Percentiles rank a stretch among this genome's conserved stretches.
Evolutionary conservation across 805 yeast genomes (phyloP).

Genomic region (Henningerozyma blattae): DNA sequence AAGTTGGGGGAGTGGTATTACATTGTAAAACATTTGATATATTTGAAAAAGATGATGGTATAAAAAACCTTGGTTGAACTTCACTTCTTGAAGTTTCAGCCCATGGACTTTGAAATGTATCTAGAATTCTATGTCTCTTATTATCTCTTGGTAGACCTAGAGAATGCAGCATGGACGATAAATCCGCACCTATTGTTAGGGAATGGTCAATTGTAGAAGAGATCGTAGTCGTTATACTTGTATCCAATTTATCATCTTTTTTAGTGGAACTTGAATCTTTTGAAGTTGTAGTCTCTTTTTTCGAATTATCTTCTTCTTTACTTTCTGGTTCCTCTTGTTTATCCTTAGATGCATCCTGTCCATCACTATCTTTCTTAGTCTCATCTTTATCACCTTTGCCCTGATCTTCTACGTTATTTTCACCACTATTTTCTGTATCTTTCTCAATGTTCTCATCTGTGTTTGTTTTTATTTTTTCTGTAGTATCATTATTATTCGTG

Average conservation of each 20-base stretch:
- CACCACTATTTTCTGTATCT: neutral
- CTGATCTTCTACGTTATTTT: neutral
- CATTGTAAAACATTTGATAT: conserved; percentile 24
- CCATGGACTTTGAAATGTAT: conserved; percentile 87
- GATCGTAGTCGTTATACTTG: no score
- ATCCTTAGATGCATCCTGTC: neutral
- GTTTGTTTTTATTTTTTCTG: no score
- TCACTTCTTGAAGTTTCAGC: conserved; percentile 80
- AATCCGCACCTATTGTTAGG: conserved; percentile 25
- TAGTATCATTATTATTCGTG: neutral
- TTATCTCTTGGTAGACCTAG: conserved; percentile 20
- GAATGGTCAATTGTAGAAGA: conserved; percentile 22
- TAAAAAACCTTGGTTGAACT: conserved; percentile 70
- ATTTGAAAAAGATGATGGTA: conserved; percentile 45
- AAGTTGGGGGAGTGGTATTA: conserved; percentile 18
- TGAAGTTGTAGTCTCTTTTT: neutral
- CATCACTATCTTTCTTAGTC: no score
- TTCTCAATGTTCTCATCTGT: neutral
- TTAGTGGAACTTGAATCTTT: no score
- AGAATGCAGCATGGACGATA: conserved; percentile 24
- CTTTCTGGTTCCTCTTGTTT: neutral
- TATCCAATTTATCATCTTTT: no score
- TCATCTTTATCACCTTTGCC: neutral
- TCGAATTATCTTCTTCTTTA: neutral
- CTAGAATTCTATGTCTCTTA: conserved; percentile 18